phyloP scores from a whole-genome alignment of 108 stramenopile species.

The Nitzschia sp. region DNA sequence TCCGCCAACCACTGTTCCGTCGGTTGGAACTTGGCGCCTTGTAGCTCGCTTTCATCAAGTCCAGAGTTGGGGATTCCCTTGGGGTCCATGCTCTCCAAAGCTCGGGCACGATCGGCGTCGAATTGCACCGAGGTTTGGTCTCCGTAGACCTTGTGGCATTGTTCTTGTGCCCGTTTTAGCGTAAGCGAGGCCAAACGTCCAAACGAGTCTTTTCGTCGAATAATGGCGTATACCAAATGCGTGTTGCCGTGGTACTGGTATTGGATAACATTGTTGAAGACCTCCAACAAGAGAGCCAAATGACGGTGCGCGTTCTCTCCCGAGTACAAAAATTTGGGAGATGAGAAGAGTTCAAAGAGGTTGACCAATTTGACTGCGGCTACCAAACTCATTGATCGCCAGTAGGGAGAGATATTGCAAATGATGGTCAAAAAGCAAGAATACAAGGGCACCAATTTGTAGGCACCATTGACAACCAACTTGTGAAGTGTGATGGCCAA shows the following conservation, averaged over 20 bases:
- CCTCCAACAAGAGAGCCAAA: constrained; percentile 89
- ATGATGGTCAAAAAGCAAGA: constrained; percentile 96
- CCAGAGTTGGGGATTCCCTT: constrained; percentile 56
- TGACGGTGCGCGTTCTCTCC: constrained; percentile 90
- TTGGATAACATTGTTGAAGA: constrained; percentile 98
- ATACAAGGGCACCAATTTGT: constrained; percentile 85
- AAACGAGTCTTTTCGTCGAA: constrained; percentile 85
- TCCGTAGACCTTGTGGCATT: constrained; percentile 79
- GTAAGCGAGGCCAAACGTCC: constrained; percentile 78
- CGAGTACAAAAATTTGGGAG: constrained; percentile 87
- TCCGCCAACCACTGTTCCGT: constrained; percentile 89
- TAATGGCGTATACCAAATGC: constrained; percentile 96
- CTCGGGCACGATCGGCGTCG: constrained; percentile 59
- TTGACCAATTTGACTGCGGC: constrained; percentile 93
- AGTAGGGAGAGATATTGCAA: constrained; percentile 95
- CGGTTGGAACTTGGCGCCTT: constrained; percentile 58
- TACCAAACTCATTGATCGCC: constrained; percentile 84
- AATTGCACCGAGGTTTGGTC: constrained; percentile 54
- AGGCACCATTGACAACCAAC: constrained; percentile 91
- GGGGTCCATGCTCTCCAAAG: constrained; percentile 51
- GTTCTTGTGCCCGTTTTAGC: constrained; percentile 66
- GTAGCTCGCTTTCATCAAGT: neutral
- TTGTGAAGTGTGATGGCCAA: constrained; percentile 94
- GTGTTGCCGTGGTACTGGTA: constrained; percentile 98
- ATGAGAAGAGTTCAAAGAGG: constrained; percentile 92